Conservation (phyloP, 163 green algal genomes). For the Scenedesmus sp. region DNA sequence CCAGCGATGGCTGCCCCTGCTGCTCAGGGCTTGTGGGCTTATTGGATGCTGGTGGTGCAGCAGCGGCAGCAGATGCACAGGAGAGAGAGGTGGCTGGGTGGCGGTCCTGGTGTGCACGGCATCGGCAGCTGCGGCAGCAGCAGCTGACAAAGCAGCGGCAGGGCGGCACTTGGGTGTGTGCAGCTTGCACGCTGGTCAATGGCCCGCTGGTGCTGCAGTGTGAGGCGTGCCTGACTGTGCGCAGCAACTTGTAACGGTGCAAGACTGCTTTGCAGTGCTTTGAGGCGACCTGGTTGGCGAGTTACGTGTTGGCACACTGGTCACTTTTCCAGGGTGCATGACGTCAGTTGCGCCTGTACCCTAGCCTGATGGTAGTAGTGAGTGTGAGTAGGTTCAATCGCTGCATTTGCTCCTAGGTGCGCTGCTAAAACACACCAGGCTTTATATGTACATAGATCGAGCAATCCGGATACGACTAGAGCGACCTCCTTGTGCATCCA, state of each 20-base stretch:
- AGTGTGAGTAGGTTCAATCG: neutral
- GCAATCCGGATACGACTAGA: neutral
- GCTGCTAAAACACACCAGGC: neutral
- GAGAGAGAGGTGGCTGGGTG: neutral
- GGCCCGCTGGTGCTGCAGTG: neutral
- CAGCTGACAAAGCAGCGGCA: neutral
- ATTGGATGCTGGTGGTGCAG: neutral
- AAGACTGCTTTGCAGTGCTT: neutral
- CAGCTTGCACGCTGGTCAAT: slow-evolving; percentile 32
- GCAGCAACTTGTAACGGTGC: neutral
- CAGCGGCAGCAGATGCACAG: neutral
- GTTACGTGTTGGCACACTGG: neutral
- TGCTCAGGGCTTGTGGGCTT: neutral
- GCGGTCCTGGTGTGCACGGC: neutral
- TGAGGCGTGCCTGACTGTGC: slow-evolving; percentile 30
- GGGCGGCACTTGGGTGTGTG: neutral
- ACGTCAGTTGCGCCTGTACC: neutral
- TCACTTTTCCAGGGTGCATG: neutral
- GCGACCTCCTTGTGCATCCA: neutral
- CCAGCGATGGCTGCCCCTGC: neutral
- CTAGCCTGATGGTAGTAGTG: neutral
- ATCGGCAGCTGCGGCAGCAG: slow-evolving; percentile 37
- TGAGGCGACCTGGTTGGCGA: neutral
- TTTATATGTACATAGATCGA: neutral
- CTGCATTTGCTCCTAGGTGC: neutral